These are phyloP conservation scores for Penicillium maclennaniae DNA, from an alignment of 495 filamentous ascomycete species.

Conservation along the genomic window DNA sequence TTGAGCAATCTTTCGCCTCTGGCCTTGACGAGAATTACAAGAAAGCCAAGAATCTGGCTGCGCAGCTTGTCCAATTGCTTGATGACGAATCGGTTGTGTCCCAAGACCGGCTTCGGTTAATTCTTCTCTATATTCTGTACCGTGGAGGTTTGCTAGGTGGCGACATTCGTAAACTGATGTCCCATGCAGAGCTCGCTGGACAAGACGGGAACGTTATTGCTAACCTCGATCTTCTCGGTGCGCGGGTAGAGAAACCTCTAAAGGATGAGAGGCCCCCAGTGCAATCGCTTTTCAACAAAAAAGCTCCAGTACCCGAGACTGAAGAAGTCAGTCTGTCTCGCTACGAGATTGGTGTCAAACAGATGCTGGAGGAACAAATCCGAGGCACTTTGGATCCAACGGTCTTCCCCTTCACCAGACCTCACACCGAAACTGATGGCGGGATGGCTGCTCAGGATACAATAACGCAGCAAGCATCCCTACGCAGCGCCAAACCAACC, in stretches of 20 bases:
- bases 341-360: constrained; percentile 53
- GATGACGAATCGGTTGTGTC: constrained; percentile 70
- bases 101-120: constrained; percentile 75
- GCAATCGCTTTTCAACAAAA: constrained; percentile 64
- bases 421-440: constrained; percentile 63
- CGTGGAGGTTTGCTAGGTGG: constrained; percentile 83
- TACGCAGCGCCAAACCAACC: constrained; percentile 85
- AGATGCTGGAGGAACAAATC: constrained; percentile 67
- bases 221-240: constrained; percentile 81
- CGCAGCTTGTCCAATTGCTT: constrained; percentile 78
- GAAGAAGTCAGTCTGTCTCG: constrained; percentile 53
- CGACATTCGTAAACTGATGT: constrained; percentile 79
- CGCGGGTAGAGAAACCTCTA: constrained; percentile 64
- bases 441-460: constrained; percentile 48
- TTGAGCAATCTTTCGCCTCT: constrained; percentile 84
- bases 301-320: constrained; percentile 43
- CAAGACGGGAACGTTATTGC: constrained; percentile 67
- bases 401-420: constrained; percentile 78
- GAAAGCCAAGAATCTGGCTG: constrained; percentile 82
- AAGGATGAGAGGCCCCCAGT: constrained; percentile 68
- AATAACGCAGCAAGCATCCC: constrained; percentile 63
- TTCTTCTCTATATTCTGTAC: constrained; percentile 81
- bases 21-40: constrained; percentile 90
- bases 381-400: constrained; percentile 51
- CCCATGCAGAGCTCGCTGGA: constrained; percentile 73